A percentile compares a stretch with the other conserved stretches of the same genome.
These are phyloP conservation scores for Aquilaria agallochum DNA, from an alignment of 441 rosid genomes.

Conservation along the genomic window DNA sequence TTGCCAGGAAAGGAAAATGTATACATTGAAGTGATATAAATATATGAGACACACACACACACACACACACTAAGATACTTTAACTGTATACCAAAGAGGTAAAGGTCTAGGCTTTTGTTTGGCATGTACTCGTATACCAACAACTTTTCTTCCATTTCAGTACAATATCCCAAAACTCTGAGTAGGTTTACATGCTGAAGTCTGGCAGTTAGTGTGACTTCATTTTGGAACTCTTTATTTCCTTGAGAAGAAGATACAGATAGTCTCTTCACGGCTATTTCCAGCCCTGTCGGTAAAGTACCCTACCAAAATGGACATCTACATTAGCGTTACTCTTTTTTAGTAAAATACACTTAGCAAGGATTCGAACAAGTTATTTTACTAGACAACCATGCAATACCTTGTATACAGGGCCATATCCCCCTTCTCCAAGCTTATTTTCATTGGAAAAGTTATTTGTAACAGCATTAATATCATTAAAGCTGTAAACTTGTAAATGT, in stretches of 20 bases:
- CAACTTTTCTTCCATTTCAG: conserved; percentile 25
- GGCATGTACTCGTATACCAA: conserved; percentile 31
- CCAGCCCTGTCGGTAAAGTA: too few species aligned
- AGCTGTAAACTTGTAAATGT: conserved; percentile 26
- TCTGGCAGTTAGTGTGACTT: conserved; percentile 25
- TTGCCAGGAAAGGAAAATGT: background rate
- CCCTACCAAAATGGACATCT: too few species aligned
- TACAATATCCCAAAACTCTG: conserved; percentile 28
- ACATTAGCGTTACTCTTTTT: background rate
- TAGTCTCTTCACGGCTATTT: background rate
- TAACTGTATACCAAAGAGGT: conserved; percentile 23
- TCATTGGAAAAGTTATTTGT: conserved; percentile 26
- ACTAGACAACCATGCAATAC: conserved; percentile 9
- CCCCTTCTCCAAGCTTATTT: conserved; percentile 34
- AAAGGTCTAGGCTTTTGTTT: conserved; percentile 29
- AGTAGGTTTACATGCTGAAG: conserved; percentile 33
- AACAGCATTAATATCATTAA: conserved; percentile 18
- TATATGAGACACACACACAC: too few species aligned
- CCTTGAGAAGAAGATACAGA: background rate
- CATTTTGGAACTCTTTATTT: conserved; percentile 17
- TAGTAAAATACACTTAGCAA: too few species aligned
- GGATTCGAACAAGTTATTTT: background rate
- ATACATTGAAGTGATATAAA: conserved; percentile 3
- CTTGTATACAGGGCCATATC: conserved; percentile 36
- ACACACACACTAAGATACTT: too few species aligned